Evolutionary conservation across 1,284 basidiomycete species (phyloP).

Genomic region (Trametes hirsuta): DNA sequence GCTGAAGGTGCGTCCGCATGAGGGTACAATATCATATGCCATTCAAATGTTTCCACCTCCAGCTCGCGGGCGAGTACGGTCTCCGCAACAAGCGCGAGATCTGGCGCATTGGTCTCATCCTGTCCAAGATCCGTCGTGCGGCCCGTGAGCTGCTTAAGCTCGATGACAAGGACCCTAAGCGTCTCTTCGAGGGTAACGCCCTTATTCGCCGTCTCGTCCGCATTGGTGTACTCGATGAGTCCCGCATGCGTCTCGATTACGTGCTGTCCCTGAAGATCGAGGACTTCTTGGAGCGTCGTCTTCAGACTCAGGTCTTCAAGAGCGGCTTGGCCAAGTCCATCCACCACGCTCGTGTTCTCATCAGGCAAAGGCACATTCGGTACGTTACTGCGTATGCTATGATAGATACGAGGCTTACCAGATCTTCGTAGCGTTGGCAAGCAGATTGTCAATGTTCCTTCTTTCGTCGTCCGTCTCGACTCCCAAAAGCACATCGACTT

Average conservation of each 20-base stretch:
- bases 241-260: conserved; percentile 99
- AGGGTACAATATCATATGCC: neutral
- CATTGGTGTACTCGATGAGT: conserved; percentile 99
- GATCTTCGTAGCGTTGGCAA: conserved; percentile 81
- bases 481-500: conserved; percentile 99
- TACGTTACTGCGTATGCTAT: conserved; percentile 40
- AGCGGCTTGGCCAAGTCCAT: conserved; percentile 97
- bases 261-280: conserved; percentile 99
- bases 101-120: conserved; percentile 97
- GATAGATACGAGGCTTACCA: neutral
- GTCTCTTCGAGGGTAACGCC: conserved; percentile 99
- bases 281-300: conserved; percentile 99
- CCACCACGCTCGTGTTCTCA: conserved; percentile 98
- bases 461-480: conserved; percentile 97
- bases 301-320: conserved; percentile 99
- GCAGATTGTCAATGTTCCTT: conserved; percentile 99
- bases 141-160: conserved; percentile 99
- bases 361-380: conserved; percentile 97
- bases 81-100: conserved; percentile 99
- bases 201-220: conserved; percentile 98
- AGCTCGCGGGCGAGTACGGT: conserved; percentile 99
- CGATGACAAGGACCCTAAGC: conserved; percentile 99
- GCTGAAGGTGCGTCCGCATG: conserved; percentile 76
- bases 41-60: conserved; percentile 4
- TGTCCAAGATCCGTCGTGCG: conserved; percentile 99